Evolutionary conservation across 1,284 basidiomycete genomes (phyloP).

Genomic region (Porodaedalea pini): DNA sequence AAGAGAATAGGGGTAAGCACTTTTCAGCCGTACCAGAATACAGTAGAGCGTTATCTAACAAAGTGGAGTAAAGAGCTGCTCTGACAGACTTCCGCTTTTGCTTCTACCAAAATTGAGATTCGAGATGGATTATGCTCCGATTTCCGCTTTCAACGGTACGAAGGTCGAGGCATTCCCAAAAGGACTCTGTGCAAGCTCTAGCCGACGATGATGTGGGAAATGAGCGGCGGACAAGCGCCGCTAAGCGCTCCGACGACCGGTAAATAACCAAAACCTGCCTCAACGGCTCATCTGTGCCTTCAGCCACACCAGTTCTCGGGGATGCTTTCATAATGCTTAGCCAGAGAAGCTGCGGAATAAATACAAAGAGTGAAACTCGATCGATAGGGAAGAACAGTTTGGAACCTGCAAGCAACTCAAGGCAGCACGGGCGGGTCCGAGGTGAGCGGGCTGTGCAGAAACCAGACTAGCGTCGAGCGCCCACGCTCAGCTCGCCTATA

Average conservation of each 20-base stretch:
- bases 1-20: too few species aligned
- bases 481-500: not conserved
- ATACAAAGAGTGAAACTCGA: not conserved
- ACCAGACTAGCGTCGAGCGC: not conserved
- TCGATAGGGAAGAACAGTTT: not conserved
- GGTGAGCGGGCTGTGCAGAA: conserved; percentile 3
- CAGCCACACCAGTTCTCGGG: too few species aligned
- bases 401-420: too few species aligned
- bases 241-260: too few species aligned
- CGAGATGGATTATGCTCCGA: not conserved
- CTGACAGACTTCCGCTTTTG: too few species aligned
- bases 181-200: not conserved
- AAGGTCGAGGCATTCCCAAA: not conserved
- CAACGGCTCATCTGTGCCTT: not conserved
- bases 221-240: too few species aligned
- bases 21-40: too few species aligned
- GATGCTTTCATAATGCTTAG: too few species aligned
- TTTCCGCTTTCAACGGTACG: not conserved
- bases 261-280: too few species aligned
- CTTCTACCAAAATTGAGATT: too few species aligned
- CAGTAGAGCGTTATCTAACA: too few species aligned
- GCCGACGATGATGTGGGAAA: not conserved
- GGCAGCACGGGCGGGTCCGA: not conserved
- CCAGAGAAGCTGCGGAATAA: not conserved
- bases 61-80: too few species aligned